phyloP scores from a whole-genome alignment of 2,329 filamentous ascomycete genomes.

The Alternaria sp. region DNA sequence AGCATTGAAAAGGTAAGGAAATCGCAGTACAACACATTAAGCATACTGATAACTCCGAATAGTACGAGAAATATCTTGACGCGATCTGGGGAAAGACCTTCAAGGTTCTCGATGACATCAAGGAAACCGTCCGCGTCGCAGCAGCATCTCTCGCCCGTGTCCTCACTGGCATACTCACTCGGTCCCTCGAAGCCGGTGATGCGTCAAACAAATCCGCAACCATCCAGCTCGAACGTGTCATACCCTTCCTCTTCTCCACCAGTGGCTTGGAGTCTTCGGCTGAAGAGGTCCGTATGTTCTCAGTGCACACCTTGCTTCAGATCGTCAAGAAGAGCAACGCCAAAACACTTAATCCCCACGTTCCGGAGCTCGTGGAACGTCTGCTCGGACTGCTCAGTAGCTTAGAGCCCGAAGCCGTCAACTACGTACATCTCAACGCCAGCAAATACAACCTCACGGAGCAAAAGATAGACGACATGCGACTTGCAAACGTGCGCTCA shows the following conservation, averaged over 20 bases:
- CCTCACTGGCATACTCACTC: conserved; percentile 83
- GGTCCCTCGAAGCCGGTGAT: conserved; percentile 81
- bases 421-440: conserved; percentile 90
- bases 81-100: conserved; percentile 86
- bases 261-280: conserved; percentile 89
- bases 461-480: conserved; percentile 87
- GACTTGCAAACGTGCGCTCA: conserved; percentile 79
- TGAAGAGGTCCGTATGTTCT: conserved; percentile 84
- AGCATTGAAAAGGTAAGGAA: conserved; percentile 56
- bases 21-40: not conserved
- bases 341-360: conserved; percentile 78
- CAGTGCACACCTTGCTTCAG: conserved; percentile 79
- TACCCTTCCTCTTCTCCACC: conserved; percentile 89
- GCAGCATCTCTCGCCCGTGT: conserved; percentile 83
- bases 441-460: conserved; percentile 82
- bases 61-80: conserved; percentile 84
- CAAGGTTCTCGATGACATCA: conserved; percentile 95
- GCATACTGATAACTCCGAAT: conserved; percentile 7
- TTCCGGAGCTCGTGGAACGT: conserved; percentile 80
- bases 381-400: conserved; percentile 84
- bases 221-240: conserved; percentile 81
- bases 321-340: conserved; percentile 86
- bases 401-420: conserved; percentile 86
- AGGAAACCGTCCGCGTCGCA: conserved; percentile 81
- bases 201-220: conserved; percentile 69